Percentiles rank a stretch among this genome's conserved stretches.
Evolutionary conservation across 768 basidiomycete genomes (phyloP).

Genomic region (Rhizopogon vinicolor): DNA sequence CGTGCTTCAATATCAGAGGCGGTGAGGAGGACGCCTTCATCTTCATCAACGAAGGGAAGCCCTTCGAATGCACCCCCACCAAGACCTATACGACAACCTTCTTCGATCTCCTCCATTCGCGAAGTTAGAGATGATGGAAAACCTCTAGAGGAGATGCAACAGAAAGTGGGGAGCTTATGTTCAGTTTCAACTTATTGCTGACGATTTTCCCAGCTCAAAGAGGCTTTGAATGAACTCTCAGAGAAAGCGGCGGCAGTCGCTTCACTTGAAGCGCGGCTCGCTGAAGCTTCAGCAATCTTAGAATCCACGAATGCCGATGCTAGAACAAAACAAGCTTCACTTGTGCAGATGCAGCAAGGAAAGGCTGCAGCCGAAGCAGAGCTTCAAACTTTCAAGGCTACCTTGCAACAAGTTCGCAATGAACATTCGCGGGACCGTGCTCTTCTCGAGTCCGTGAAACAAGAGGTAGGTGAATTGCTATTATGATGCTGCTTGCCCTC

Average conservation of each 20-base stretch:
- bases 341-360: slow-evolving; percentile 45
- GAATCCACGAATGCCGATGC: slow-evolving; percentile 41
- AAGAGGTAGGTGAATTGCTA: slow-evolving; percentile 42
- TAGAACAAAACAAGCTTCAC: slow-evolving; percentile 38
- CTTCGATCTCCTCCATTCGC: slow-evolving; percentile 71
- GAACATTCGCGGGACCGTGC: slow-evolving; percentile 22
- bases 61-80: slow-evolving; percentile 27
- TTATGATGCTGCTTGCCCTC: not conserved
- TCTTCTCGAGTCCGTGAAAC: slow-evolving; percentile 36
- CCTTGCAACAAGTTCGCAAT: slow-evolving; percentile 33
- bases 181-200: not conserved
- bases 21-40: slow-evolving; percentile 44
- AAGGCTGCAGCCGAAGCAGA: slow-evolving; percentile 47
- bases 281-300: slow-evolving; percentile 45
- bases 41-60: slow-evolving; percentile 34
- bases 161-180: slow-evolving; percentile 40
- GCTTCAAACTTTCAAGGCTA: slow-evolving; percentile 37
- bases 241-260: slow-evolving; percentile 46
- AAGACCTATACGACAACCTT: slow-evolving; percentile 42
- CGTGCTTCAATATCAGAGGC: slow-evolving; percentile 68
- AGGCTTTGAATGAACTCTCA: slow-evolving; percentile 48
- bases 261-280: slow-evolving; percentile 50
- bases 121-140: slow-evolving; percentile 65
- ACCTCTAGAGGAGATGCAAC: slow-evolving; percentile 51
- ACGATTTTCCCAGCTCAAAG: slow-evolving; percentile 46